Conservation (phyloP, 257 asterid genomes). For the Sherardia arvensis region DNA sequence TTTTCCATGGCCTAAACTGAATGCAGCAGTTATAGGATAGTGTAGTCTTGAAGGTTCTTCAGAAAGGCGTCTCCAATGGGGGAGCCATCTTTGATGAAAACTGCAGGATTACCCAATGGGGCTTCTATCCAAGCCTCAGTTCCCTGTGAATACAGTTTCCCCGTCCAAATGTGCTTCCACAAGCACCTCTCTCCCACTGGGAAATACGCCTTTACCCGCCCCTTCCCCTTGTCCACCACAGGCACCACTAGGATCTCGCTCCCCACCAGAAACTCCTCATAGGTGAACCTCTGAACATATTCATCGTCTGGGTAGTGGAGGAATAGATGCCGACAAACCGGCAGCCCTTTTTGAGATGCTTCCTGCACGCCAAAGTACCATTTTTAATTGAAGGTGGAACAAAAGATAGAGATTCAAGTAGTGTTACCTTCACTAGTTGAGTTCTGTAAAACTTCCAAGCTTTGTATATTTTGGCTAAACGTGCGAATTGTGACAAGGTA, state of each 20-base stretch:
- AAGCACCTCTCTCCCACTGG: constrained; percentile 52
- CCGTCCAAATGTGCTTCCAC: constrained; percentile 93
- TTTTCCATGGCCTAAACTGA: background rate
- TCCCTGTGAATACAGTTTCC: constrained; percentile 48
- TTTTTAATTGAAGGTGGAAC: constrained; percentile 1
- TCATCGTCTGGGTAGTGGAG: constrained; percentile 84
- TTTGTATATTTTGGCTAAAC: constrained; percentile 69
- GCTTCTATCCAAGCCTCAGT: constrained; percentile 55
- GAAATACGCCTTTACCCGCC: constrained; percentile 57
- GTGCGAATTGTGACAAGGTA: constrained; percentile 69
- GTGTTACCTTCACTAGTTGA: constrained; percentile 67
- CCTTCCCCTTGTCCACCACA: constrained; percentile 74
- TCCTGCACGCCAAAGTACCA: constrained; percentile 31
- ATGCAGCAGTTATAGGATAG: constrained; percentile 21
- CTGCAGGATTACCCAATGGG: constrained; percentile 73
- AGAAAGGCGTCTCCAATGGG: constrained; percentile 53
- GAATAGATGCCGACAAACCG: constrained; percentile 88
- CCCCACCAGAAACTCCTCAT: constrained; percentile 82
- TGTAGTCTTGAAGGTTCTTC: constrained; percentile 42
- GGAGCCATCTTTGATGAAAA: constrained; percentile 79
- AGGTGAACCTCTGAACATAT: constrained; percentile 44
- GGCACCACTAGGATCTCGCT: constrained; percentile 87
- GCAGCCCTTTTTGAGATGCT: constrained; percentile 78
- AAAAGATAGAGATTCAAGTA: no score
- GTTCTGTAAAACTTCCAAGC: constrained; percentile 94